These are phyloP conservation scores for Wickerhamiella azymoides DNA, from an alignment of 805 yeast species.

Conservation along the genomic window DNA sequence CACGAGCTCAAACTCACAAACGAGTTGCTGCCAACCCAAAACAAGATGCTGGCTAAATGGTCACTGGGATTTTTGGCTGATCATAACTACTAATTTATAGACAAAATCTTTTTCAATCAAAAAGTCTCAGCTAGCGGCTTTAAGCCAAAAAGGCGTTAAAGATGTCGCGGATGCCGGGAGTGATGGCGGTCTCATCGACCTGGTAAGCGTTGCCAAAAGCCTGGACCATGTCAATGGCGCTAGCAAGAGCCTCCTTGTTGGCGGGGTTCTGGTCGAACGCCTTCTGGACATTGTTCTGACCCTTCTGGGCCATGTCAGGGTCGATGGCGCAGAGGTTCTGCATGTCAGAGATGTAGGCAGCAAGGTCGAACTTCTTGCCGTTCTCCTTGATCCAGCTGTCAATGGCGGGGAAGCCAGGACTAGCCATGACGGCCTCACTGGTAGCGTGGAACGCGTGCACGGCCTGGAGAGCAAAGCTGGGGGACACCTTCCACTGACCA, in stretches of 20 bases:
- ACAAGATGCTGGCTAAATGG: slow-evolving; percentile 21
- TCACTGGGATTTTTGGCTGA: slow-evolving; percentile 19
- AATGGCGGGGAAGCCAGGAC: slow-evolving; percentile 1
- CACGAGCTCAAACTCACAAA: slow-evolving; percentile 23
- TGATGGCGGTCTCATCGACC: not conserved
- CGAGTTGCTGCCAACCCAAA: slow-evolving; percentile 25
- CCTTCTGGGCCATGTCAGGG: slow-evolving; percentile 2
- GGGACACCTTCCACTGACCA: not conserved
- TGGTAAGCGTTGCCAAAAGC: slow-evolving; percentile 1
- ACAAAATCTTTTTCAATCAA: not conserved
- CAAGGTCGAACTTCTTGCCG: slow-evolving; percentile 3
- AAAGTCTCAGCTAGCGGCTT: too few species aligned
- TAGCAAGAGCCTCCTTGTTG: not conserved
- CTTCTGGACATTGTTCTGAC: not conserved
- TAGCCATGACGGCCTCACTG: not conserved
- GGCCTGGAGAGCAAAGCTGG: not conserved
- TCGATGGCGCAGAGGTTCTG: slow-evolving; percentile 3
- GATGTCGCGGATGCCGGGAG: slow-evolving; percentile 3
- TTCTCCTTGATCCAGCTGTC: not conserved
- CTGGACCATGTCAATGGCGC: not conserved
- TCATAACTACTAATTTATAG: not conserved
- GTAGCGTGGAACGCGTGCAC: slow-evolving; percentile 1
- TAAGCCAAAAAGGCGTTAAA: not conserved
- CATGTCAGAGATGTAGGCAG: not conserved
- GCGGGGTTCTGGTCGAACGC: not conserved